phyloP scores from a whole-genome alignment of 2,329 filamentous ascomycete genomes.

The Hortaea sp. region DNA sequence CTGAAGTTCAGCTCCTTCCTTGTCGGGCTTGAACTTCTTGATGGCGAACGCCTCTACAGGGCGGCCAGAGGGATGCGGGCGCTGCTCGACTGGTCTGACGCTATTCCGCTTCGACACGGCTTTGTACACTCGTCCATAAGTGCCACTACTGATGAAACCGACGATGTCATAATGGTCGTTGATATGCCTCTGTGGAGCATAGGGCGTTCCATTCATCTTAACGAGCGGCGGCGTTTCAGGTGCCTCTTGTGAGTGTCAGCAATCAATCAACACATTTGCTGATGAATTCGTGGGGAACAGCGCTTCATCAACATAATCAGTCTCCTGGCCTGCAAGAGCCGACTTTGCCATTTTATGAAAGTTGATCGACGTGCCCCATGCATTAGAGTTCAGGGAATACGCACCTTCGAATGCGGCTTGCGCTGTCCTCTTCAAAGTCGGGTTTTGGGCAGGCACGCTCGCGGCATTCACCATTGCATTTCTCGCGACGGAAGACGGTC shows the following conservation, averaged over 20 bases:
- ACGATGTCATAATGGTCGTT: slow-evolving; percentile 92
- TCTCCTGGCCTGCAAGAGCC: not conserved
- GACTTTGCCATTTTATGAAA: no score
- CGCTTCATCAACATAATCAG: not conserved
- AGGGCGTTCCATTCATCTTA: slow-evolving; percentile 30
- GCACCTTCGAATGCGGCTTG: slow-evolving; percentile 32
- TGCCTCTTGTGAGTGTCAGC: slow-evolving; percentile 11
- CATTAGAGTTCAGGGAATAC: slow-evolving; percentile 1
- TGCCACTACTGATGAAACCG: slow-evolving; percentile 95
- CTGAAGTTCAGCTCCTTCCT: slow-evolving; percentile 81
- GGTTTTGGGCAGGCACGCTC: slow-evolving; percentile 7
- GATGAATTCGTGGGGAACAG: not conserved
- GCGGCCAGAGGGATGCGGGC: slow-evolving; percentile 21
- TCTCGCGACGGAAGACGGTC: slow-evolving; percentile 1
- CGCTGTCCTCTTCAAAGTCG: slow-evolving; percentile 26
- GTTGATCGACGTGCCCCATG: no score
- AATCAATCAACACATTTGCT: not conserved
- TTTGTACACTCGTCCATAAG: slow-evolving; percentile 97
- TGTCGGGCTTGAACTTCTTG: slow-evolving; percentile 99
- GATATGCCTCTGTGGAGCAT: slow-evolving; percentile 70
- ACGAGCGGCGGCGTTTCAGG: slow-evolving; percentile 20
- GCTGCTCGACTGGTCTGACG: slow-evolving; percentile 23
- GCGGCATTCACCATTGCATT: not conserved
- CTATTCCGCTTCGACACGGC: slow-evolving; percentile 78
- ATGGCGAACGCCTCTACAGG: slow-evolving; percentile 78